phyloP scores from a whole-genome alignment of 2,329 filamentous ascomycete genomes.

The Penicillium sp. region DNA sequence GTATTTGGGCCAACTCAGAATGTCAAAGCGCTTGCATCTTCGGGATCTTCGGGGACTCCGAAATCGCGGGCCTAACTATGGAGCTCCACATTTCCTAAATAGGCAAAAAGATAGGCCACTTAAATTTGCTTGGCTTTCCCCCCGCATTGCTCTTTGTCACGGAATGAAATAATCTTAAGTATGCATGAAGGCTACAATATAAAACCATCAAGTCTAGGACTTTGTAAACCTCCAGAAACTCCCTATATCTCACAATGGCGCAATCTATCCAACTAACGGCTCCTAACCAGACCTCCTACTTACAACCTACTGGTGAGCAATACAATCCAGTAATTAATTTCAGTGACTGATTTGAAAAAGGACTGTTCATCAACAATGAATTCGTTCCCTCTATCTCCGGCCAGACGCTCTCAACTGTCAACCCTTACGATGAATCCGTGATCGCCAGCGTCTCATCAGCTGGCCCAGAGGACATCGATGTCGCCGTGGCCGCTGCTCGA shows the following conservation, averaged over 20 bases:
- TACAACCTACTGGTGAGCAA: neutral
- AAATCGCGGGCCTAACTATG: too few species aligned
- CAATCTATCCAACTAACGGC: neutral
- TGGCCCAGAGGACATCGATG: neutral
- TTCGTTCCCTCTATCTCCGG: neutral
- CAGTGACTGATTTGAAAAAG: neutral
- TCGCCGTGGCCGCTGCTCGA: neutral
- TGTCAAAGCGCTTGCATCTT: too few species aligned
- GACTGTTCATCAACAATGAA: constrained; percentile 3
- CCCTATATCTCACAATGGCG: neutral
- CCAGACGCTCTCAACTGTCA: neutral
- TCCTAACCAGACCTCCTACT: neutral
- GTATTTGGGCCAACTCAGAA: too few species aligned
- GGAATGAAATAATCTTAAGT: neutral
- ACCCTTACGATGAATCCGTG: neutral
- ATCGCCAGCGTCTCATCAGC: neutral
- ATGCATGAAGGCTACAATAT: neutral
- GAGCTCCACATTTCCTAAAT: too few species aligned
- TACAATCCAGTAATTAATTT: rapidly evolving
- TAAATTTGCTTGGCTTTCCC: neutral
- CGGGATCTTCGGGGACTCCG: too few species aligned
- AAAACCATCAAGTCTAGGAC: neutral
- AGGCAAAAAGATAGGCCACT: too few species aligned
- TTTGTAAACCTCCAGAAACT: neutral
- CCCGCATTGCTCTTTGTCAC: neutral